These are phyloP conservation scores for Ananas comosus DNA, from an alignment of 176 grass and related monocot species.

Conservation along the genomic window DNA sequence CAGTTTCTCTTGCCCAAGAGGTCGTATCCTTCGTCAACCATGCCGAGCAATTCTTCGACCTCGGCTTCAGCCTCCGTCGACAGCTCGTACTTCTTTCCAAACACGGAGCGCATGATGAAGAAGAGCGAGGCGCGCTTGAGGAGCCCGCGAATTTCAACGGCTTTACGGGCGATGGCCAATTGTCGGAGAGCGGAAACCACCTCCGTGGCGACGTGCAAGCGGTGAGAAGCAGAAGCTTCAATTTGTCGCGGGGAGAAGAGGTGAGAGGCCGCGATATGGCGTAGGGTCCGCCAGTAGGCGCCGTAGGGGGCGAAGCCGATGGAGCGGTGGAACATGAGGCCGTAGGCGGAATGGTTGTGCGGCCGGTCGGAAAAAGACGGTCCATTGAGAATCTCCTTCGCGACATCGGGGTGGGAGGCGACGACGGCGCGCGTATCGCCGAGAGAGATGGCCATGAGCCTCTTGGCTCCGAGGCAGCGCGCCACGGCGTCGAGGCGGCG, in stretches of 20 bases:
- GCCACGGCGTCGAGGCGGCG: slow-evolving; percentile 35
- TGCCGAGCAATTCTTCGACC: slow-evolving; percentile 45
- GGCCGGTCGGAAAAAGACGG: slow-evolving; percentile 57
- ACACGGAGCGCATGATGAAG: slow-evolving; percentile 85
- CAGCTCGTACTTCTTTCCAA: slow-evolving; percentile 58
- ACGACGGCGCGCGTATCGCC: slow-evolving; percentile 63
- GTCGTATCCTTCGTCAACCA: slow-evolving; percentile 80
- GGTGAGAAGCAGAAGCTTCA: slow-evolving; percentile 49
- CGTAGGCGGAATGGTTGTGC: slow-evolving; percentile 63
- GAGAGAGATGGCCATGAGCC: slow-evolving; percentile 79
- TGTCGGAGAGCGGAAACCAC: slow-evolving; percentile 29
- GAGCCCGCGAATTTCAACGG: slow-evolving; percentile 41
- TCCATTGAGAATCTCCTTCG: slow-evolving; percentile 73
- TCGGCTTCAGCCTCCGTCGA: slow-evolving; percentile 19
- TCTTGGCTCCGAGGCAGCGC: slow-evolving; percentile 33
- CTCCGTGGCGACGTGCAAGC: slow-evolving; percentile 29
- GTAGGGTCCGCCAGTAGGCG: slow-evolving; percentile 54
- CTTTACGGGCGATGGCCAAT: not conserved
- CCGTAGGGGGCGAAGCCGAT: slow-evolving; percentile 87
- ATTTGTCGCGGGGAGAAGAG: slow-evolving; percentile 68
- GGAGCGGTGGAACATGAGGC: slow-evolving; percentile 88
- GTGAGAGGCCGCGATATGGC: slow-evolving; percentile 44
- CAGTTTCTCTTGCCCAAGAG: slow-evolving; percentile 70
- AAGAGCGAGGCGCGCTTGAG: slow-evolving; percentile 61
- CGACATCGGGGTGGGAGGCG: slow-evolving; percentile 64